A percentile compares a stretch with the other conserved stretches of the same genome.
These are phyloP conservation scores for Kregervanrija pseudodelftensis DNA, from an alignment of 805 yeast genomes.

Conservation along the genomic window DNA sequence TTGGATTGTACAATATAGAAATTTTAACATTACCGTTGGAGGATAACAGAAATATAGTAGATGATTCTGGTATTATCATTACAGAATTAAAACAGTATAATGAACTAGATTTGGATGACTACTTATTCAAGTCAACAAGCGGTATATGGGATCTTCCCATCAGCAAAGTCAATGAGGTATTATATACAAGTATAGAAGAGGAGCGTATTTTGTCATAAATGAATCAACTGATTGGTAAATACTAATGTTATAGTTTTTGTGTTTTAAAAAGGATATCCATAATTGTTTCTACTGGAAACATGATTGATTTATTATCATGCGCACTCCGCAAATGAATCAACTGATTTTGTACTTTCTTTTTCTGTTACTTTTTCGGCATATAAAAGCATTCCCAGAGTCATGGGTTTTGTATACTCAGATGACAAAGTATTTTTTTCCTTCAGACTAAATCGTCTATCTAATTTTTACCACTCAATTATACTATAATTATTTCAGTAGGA, in stretches of 20 bases:
- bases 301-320: no score
- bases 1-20: slow-evolving; percentile 73
- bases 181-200: slow-evolving; percentile 33
- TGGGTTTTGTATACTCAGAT: no score
- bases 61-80: slow-evolving; percentile 41
- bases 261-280: no score
- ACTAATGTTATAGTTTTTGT: no score
- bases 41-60: slow-evolving; percentile 60
- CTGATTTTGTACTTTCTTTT: no score
- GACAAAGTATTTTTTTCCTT: no score
- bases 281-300: no score
- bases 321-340: no score
- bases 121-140: slow-evolving; percentile 55
- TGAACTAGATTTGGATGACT: slow-evolving; percentile 23
- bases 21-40: slow-evolving; percentile 53
- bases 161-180: slow-evolving; percentile 55
- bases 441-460: background rate
- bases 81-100: slow-evolving; percentile 15
- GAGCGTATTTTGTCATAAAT: background rate
- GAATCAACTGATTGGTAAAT: no score
- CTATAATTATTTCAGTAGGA: background rate
- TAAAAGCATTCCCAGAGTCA: no score
- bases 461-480: background rate
- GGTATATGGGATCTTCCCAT: slow-evolving; percentile 87
- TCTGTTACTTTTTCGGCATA: no score